phyloP scores from a whole-genome alignment of 208 protist species.

The Wallacemonas sp. region DNA sequence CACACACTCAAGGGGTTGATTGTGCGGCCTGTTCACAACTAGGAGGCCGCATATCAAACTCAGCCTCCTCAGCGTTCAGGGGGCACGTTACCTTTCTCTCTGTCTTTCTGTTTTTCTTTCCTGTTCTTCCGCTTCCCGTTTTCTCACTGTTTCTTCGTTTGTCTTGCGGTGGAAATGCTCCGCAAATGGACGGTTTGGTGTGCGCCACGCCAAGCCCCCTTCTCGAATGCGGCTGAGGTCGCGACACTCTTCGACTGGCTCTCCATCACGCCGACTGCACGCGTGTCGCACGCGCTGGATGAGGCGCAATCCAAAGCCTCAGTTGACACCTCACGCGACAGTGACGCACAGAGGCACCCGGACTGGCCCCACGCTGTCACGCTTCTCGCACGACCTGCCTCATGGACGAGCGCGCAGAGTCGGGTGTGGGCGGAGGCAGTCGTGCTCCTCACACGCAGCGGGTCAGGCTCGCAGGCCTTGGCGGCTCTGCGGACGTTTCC shows the following conservation, averaged over 20 bases:
- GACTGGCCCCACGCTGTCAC: background rate
- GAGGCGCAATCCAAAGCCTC: too few relatives aligned
- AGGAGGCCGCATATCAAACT: too few relatives aligned
- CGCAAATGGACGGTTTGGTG: background rate
- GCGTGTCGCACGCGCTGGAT: background rate
- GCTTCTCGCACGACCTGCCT: background rate
- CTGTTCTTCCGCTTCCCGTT: background rate
- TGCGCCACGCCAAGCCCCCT: background rate
- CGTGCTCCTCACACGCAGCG: slow-evolving; percentile 9
- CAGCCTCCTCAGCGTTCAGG: too few relatives aligned
- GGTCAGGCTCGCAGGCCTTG: background rate
- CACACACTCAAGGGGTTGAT: too few relatives aligned
- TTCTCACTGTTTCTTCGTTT: background rate
- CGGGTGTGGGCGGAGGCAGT: slow-evolving; percentile 9
- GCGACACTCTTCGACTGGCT: slow-evolving; percentile 14
- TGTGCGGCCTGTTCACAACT: too few relatives aligned
- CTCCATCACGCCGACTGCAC: background rate
- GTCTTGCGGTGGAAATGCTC: background rate
- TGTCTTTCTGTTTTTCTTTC: background rate
- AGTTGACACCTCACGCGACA: too few relatives aligned
- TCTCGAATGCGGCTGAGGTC: background rate
- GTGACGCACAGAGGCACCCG: background rate
- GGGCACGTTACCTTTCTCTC: too few relatives aligned
- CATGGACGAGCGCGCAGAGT: background rate
- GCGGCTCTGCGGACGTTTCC: background rate